A percentile compares a stretch with the other conserved stretches of the same genome.
phyloP scores from a whole-genome alignment of 176 grass and related monocot species.

The Urochloa ruziziensis region DNA sequence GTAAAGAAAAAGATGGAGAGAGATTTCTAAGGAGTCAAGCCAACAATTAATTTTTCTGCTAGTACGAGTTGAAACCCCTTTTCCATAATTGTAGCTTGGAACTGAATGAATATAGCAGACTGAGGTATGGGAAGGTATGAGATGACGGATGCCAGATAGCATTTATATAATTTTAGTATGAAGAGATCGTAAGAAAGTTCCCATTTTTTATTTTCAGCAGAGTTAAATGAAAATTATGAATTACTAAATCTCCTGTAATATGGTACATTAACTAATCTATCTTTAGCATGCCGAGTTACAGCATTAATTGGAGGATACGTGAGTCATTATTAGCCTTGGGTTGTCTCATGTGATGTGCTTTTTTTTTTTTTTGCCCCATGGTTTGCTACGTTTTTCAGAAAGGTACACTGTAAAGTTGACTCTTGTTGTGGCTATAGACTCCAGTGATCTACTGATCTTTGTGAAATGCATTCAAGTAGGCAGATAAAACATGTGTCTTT shows the following conservation, averaged over 20 bases:
- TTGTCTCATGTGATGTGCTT: background rate
- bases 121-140: background rate
- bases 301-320: background rate
- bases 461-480: background rate
- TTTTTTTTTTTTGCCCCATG: background rate
- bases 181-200: background rate
- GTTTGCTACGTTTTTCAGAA: background rate
- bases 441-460: background rate
- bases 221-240: background rate
- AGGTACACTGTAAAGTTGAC: background rate
- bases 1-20: background rate
- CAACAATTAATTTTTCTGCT: background rate
- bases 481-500: background rate
- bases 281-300: background rate
- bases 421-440: conserved; percentile 4
- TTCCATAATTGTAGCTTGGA: background rate
- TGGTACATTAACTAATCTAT: background rate
- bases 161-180: background rate
- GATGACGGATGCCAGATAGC: background rate
- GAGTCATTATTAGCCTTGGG: background rate
- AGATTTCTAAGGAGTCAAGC: background rate
- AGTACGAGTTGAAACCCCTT: background rate
- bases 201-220: background rate
- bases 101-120: background rate
- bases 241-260: background rate